Evolutionary conservation across 2,329 filamentous ascomycete species (phyloP).

Genomic region (Ophiocordyceps camponoti-floridani): DNA sequence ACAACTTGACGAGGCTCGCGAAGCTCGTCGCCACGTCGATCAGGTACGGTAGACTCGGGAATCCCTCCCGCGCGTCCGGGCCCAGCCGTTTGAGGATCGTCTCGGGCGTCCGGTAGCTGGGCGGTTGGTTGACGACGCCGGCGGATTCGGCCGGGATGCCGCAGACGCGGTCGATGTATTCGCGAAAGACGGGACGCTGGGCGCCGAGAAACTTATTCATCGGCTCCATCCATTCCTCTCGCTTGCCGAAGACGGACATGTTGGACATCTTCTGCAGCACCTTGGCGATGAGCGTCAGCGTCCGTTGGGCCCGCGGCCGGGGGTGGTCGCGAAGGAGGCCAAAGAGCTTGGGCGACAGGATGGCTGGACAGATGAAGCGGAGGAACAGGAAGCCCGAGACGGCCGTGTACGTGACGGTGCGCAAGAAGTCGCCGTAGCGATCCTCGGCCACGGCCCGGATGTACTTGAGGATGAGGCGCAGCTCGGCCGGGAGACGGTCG

Average conservation of each 20-base stretch:
- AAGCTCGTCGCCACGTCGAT: constrained; percentile 79
- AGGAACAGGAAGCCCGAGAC: constrained; percentile 91
- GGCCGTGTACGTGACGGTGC: constrained; percentile 80
- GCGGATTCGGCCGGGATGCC: constrained; percentile 56
- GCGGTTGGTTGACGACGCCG: constrained; percentile 43
- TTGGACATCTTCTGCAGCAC: constrained; percentile 82
- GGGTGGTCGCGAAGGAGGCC: constrained; percentile 72
- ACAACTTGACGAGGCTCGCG: constrained; percentile 65
- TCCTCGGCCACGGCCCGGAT: constrained; percentile 86
- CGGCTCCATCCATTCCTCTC: constrained; percentile 97
- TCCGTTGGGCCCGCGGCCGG: constrained; percentile 64
- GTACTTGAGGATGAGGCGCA: constrained; percentile 76
- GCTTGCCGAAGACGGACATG: constrained; percentile 77
- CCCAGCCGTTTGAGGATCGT: constrained; percentile 75
- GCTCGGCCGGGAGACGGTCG: constrained; percentile 56
- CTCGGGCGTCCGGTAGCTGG: constrained; percentile 81
- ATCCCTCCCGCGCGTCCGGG: constrained; percentile 70
- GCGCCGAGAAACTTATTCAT: constrained; percentile 79
- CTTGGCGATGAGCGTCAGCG: constrained; percentile 82
- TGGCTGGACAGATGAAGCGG: constrained; percentile 90
- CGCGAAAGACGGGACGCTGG: constrained; percentile 65
- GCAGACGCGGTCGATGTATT: constrained; percentile 76
- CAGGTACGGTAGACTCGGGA: constrained; percentile 81
- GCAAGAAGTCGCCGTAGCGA: constrained; percentile 80
- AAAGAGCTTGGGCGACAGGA: constrained; percentile 87